Evolutionary conservation across 2,329 filamentous ascomycete species (phyloP).

Genomic region (Aspergillus pseudoviridinutans): DNA sequence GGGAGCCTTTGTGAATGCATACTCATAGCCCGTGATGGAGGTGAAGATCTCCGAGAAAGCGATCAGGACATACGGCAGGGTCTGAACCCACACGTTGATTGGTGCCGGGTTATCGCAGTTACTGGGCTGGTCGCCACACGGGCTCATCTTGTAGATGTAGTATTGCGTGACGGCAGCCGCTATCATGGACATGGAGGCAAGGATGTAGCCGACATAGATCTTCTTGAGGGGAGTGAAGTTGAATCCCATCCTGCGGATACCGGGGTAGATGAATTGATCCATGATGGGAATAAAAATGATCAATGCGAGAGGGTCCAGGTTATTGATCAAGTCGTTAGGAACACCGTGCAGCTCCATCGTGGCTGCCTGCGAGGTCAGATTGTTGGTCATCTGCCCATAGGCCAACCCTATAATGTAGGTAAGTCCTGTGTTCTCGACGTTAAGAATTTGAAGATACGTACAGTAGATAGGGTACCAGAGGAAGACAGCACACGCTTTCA

Average conservation of each 20-base stretch:
- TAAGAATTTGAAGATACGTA: constrained; percentile 15
- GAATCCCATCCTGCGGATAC: constrained; percentile 43
- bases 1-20: constrained; percentile 71
- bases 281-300: constrained; percentile 53
- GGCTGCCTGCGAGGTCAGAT: constrained; percentile 52
- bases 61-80: constrained; percentile 49
- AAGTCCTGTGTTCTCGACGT: constrained; percentile 14
- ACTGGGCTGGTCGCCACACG: constrained; percentile 55
- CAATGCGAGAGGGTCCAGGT: constrained; percentile 50
- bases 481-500: constrained; percentile 66
- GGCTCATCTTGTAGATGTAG: constrained; percentile 56
- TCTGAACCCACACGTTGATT: constrained; percentile 61
- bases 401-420: constrained; percentile 34
- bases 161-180: constrained; percentile 48
- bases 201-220: constrained; percentile 48
- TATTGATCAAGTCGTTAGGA: constrained; percentile 53
- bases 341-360: constrained; percentile 51
- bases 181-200: constrained; percentile 49
- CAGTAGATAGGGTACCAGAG: constrained; percentile 50
- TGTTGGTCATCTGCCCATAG: constrained; percentile 53
- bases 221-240: constrained; percentile 53
- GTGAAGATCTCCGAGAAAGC: constrained; percentile 56
- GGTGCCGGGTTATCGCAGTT: constrained; percentile 47
- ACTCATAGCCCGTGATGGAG: constrained; percentile 62
- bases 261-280: constrained; percentile 50